Evolutionary conservation across 257 asterid species (phyloP).

Genomic region (Fraxinus quadrangulata): DNA sequence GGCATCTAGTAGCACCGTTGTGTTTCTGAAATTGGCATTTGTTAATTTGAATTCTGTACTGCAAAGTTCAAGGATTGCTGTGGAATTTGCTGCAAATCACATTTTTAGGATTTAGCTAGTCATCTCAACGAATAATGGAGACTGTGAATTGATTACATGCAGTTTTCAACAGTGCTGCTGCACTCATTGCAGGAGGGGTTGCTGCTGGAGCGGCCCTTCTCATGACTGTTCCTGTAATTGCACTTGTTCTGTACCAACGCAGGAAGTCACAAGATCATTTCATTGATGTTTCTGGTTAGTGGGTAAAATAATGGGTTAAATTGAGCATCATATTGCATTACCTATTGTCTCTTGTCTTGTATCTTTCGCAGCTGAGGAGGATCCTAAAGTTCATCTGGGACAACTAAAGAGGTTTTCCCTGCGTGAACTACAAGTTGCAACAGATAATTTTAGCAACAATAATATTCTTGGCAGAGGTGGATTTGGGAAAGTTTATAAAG

Average conservation of each 20-base stretch:
- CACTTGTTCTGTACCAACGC: conserved; percentile 74
- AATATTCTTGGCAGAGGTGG: conserved; percentile 88
- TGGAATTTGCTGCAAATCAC: not conserved
- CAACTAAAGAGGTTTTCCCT: conserved; percentile 85
- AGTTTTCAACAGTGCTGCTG: conserved; percentile 74
- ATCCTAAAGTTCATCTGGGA: conserved; percentile 90
- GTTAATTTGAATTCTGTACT: conserved; percentile 14
- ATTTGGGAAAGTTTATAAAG: conserved; percentile 89
- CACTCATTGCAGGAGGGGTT: conserved; percentile 89
- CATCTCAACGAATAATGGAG: conserved; percentile 17
- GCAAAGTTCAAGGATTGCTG: conserved; percentile 8
- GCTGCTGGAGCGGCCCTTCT: conserved; percentile 92
- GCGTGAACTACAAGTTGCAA: conserved; percentile 83
- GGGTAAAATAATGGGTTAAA: conserved; percentile 16
- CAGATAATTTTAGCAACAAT: conserved; percentile 70
- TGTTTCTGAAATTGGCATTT: not conserved
- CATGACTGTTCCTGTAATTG: conserved; percentile 79
- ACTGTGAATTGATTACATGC: conserved; percentile 30
- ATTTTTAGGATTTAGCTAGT: not conserved
- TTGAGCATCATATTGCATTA: conserved; percentile 8
- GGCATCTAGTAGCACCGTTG: no score
- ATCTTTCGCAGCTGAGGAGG: conserved; percentile 66
- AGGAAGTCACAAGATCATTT: conserved; percentile 80
- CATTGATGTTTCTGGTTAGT: conserved; percentile 94
- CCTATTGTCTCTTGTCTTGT: conserved; percentile 17